phyloP scores from a whole-genome alignment of 2,329 filamentous ascomycete species.

The Cercospora canescens region DNA sequence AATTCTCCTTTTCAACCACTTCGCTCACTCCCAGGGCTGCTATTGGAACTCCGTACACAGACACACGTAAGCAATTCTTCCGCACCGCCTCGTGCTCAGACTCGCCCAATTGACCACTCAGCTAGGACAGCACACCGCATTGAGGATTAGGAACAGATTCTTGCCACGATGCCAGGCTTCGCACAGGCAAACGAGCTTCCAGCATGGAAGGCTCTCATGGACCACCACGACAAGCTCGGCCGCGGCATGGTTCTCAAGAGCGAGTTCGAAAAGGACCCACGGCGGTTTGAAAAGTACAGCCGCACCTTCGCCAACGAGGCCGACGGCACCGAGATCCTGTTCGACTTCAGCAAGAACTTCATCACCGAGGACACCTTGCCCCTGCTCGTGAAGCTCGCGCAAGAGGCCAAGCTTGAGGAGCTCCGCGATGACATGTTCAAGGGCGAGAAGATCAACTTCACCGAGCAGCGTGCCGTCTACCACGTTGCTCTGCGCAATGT shows the following conservation, averaged over 20 bases:
- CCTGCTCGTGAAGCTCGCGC: slow-evolving; percentile 83
- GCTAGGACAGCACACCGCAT: slow-evolving; percentile 3
- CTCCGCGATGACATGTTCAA: slow-evolving; percentile 97
- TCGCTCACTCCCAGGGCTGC: background rate
- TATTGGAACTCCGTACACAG: background rate
- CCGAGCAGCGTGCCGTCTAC: slow-evolving; percentile 93
- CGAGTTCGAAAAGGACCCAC: slow-evolving; percentile 82
- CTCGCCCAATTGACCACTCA: background rate
- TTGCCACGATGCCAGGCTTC: slow-evolving; percentile 58
- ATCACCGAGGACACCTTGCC: slow-evolving; percentile 87
- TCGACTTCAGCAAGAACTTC: slow-evolving; percentile 99
- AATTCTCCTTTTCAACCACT: background rate
- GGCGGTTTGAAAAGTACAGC: slow-evolving; percentile 88
- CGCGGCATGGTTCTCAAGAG: slow-evolving; percentile 92
- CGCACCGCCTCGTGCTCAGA: background rate
- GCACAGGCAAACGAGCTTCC: slow-evolving; percentile 82
- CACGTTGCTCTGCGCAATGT: slow-evolving; percentile 93
- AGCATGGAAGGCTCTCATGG: slow-evolving; percentile 83
- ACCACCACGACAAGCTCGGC: slow-evolving; percentile 82
- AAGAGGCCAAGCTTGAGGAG: slow-evolving; percentile 87
- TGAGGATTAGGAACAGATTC: background rate
- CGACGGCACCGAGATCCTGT: slow-evolving; percentile 83
- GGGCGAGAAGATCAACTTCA: slow-evolving; percentile 99
- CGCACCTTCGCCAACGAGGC: slow-evolving; percentile 78
- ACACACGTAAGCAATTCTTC: background rate